Percentiles rank a stretch among this genome's conserved stretches.
phyloP scores from a whole-genome alignment of 371 early-diverging fungal species.

The Apophysomyces variabilis region DNA sequence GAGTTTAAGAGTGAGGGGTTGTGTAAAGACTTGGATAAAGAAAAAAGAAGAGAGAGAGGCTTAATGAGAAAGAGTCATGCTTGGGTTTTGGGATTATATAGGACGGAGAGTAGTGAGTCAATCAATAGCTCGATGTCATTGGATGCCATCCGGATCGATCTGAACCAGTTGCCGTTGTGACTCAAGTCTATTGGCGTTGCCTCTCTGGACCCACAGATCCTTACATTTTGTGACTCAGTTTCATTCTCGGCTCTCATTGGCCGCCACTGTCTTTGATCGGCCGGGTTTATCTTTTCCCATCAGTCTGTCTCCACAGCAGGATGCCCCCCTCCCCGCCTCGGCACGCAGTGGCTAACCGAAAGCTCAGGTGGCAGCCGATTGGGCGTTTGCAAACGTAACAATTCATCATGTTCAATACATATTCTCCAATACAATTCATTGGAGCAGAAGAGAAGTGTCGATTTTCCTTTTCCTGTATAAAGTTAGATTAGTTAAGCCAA shows the following conservation, averaged over 20 bases:
- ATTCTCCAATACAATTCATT: too few species aligned
- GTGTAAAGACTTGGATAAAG: too few species aligned
- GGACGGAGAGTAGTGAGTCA: background rate
- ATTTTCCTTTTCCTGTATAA: too few species aligned
- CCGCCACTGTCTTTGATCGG: background rate
- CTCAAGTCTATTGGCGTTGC: slow-evolving; percentile 2
- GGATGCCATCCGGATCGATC: slow-evolving; percentile 2
- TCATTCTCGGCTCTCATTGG: background rate
- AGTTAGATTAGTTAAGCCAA: too few species aligned
- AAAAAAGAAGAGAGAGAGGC: background rate
- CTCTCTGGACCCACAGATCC: slow-evolving; percentile 9
- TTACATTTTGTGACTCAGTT: slow-evolving; percentile 9
- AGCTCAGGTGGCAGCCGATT: too few species aligned
- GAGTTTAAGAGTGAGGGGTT: too few species aligned
- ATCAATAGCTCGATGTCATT: slow-evolving; percentile 1
- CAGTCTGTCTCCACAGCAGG: too few species aligned
- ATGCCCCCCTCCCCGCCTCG: too few species aligned
- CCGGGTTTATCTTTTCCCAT: background rate
- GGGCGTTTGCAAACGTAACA: too few species aligned
- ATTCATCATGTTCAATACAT: too few species aligned
- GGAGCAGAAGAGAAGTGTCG: too few species aligned
- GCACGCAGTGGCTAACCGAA: too few species aligned
- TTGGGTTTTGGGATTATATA: slow-evolving; percentile 8
- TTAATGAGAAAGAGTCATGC: slow-evolving; percentile 11
- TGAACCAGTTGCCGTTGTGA: background rate